Conservation (phyloP, 371 early-diverging fungal genomes). For the Basidiobolus meristosporus region DNA sequence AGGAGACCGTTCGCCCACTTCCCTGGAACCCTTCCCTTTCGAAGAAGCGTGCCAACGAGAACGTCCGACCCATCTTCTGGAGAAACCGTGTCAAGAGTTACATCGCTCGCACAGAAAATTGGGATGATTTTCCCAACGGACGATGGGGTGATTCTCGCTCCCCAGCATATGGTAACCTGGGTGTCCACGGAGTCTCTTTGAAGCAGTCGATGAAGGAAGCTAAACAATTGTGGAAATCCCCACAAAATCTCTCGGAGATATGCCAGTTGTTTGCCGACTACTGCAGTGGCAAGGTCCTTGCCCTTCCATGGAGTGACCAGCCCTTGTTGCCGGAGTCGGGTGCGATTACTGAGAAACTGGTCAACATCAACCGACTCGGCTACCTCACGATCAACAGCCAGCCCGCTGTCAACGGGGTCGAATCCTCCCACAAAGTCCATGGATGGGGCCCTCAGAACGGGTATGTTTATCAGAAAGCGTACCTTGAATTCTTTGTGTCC, state of each 20-base stretch:
- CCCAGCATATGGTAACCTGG: constrained; percentile 86
- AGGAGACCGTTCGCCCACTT: constrained; percentile 60
- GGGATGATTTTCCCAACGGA: constrained; percentile 98
- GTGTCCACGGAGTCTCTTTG: constrained; percentile 71
- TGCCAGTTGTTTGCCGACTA: constrained; percentile 59
- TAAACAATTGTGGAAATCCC: constrained; percentile 61
- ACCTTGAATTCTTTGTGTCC: constrained; percentile 86
- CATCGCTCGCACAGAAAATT: constrained; percentile 78
- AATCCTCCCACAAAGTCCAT: constrained; percentile 51
- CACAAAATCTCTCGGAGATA: constrained; percentile 42
- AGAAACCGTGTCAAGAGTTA: constrained; percentile 84
- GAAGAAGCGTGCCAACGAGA: constrained; percentile 77
- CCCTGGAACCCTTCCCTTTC: constrained; percentile 68
- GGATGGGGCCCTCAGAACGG: constrained; percentile 97
- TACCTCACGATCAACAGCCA: constrained; percentile 92
- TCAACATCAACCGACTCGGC: constrained; percentile 54
- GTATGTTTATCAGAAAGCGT: constrained; percentile 93
- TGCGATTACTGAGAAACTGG: constrained; percentile 46
- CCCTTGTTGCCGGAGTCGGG: constrained; percentile 66
- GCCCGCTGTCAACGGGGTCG: constrained; percentile 85
- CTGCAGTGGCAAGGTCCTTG: constrained; percentile 48
- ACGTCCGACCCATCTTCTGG: constrained; percentile 95
- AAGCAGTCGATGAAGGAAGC: constrained; percentile 41
- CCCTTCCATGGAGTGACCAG: constrained; percentile 86
- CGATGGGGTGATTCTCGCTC: constrained; percentile 95